Percentiles rank a stretch among this genome's conserved stretches.
phyloP scores from a whole-genome alignment of 352 stramenopile species.

The Phytopythium ostracodes region DNA sequence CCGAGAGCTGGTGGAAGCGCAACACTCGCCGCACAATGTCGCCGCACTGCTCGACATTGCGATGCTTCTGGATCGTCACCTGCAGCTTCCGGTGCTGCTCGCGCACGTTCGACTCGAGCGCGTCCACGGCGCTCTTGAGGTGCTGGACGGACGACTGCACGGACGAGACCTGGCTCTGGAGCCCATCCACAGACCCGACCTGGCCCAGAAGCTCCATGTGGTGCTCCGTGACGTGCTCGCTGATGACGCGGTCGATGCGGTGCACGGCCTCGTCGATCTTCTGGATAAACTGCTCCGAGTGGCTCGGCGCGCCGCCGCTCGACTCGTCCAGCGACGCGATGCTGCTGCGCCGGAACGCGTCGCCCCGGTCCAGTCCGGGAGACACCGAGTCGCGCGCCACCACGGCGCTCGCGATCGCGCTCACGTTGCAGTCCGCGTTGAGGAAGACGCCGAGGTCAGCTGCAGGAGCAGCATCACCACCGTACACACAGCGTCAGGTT shows the following conservation, averaged over 20 bases:
- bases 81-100: conserved; percentile 54
- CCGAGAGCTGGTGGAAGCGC: conserved; percentile 72
- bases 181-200: conserved; percentile 73
- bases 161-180: conserved; percentile 51
- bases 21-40: conserved; percentile 70
- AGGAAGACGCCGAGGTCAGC: conserved; percentile 76
- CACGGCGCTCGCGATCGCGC: conserved; percentile 70
- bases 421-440: conserved; percentile 66
- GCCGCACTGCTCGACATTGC: conserved; percentile 72
- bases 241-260: conserved; percentile 75
- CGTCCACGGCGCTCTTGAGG: conserved; percentile 58
- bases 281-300: conserved; percentile 77
- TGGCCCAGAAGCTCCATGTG: conserved; percentile 65
- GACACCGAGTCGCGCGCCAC: conserved; percentile 61
- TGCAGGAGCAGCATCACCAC: conserved; percentile 14
- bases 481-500: neutral
- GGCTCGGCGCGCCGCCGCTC: conserved; percentile 24
- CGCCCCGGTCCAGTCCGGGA: neutral
- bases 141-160: conserved; percentile 59
- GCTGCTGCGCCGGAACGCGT: conserved; percentile 16
- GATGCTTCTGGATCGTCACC: conserved; percentile 67
- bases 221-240: conserved; percentile 72
- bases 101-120: conserved; percentile 51
- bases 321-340: conserved; percentile 13
- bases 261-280: conserved; percentile 57